Conservation (phyloP, 225 moss, liverwort and hornwort genomes). For the Marchantia polymorpha region DNA sequence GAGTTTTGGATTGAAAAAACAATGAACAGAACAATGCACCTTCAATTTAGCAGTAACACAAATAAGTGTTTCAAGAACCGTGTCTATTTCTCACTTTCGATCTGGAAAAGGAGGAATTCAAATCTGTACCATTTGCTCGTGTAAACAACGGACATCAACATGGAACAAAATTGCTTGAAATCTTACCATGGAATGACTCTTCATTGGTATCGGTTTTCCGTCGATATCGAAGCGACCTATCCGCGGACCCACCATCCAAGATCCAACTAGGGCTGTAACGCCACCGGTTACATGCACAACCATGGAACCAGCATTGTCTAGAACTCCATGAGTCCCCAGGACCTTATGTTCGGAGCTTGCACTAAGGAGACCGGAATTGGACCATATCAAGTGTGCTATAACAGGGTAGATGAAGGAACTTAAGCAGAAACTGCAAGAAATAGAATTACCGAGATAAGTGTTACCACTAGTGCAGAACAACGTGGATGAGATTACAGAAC, state of each 20-base stretch:
- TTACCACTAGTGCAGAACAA: slow-evolving; percentile 16
- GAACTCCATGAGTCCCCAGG: slow-evolving; percentile 44
- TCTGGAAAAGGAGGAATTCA: not conserved
- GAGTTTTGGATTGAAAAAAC: no score
- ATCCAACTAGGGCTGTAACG: slow-evolving; percentile 42
- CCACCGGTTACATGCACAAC: slow-evolving; percentile 51
- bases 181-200: slow-evolving; percentile 48
- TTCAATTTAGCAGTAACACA: not conserved
- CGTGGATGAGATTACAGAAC: not conserved
- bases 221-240: slow-evolving; percentile 51
- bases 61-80: not conserved
- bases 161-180: not conserved
- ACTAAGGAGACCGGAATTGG: slow-evolving; percentile 39
- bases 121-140: slow-evolving; percentile 23
- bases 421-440: slow-evolving; percentile 49
- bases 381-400: slow-evolving; percentile 52
- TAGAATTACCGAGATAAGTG: slow-evolving; percentile 8
- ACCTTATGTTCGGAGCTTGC: slow-evolving; percentile 25
- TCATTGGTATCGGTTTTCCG: slow-evolving; percentile 42
- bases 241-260: slow-evolving; percentile 50
- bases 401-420: slow-evolving; percentile 54
- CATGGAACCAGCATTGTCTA: slow-evolving; percentile 53
- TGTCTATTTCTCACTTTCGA: not conserved
- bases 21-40: not conserved
- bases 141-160: not conserved